Conservation (phyloP, 208 protist species). For the Crithidia acanthocephali region DNA sequence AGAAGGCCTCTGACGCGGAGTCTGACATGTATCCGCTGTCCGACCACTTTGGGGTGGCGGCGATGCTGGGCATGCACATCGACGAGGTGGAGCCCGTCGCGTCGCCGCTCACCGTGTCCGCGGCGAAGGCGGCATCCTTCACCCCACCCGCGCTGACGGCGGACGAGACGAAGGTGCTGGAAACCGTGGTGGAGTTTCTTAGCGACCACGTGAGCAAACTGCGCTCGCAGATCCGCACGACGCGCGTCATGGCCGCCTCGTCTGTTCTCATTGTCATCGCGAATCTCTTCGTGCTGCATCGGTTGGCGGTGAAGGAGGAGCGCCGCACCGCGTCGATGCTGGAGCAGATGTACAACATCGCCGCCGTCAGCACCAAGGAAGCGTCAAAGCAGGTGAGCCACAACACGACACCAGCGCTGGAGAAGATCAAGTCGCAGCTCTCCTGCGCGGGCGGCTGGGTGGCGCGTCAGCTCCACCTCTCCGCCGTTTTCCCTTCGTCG, state of each 20-base stretch:
- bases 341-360: constrained; percentile 49
- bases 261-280: constrained; percentile 33
- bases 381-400: not conserved
- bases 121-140: not conserved
- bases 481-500: not conserved
- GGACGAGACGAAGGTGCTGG: constrained; percentile 52
- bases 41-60: constrained; percentile 90
- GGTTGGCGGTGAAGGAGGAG: constrained; percentile 27
- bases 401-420: not conserved
- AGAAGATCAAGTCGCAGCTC: constrained; percentile 9
- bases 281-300: constrained; percentile 39
- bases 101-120: not conserved
- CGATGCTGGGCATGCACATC: constrained; percentile 45
- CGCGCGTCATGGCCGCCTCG: constrained; percentile 42
- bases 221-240: constrained; percentile 42
- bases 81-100: constrained; percentile 12
- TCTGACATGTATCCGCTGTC: constrained; percentile 62
- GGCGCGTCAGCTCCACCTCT: constrained; percentile 5
- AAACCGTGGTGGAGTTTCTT: constrained; percentile 48
- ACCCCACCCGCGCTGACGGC: constrained; percentile 22
- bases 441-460: constrained; percentile 12
- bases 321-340: constrained; percentile 40
- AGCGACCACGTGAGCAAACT: constrained; percentile 45
- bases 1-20: not conserved
- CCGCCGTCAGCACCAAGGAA: not conserved